Evolutionary conservation across 2,329 filamentous ascomycete genomes (phyloP), one percentile per base, ranked within the genome.

Genomic region (Alternaria longipes): DNA sequence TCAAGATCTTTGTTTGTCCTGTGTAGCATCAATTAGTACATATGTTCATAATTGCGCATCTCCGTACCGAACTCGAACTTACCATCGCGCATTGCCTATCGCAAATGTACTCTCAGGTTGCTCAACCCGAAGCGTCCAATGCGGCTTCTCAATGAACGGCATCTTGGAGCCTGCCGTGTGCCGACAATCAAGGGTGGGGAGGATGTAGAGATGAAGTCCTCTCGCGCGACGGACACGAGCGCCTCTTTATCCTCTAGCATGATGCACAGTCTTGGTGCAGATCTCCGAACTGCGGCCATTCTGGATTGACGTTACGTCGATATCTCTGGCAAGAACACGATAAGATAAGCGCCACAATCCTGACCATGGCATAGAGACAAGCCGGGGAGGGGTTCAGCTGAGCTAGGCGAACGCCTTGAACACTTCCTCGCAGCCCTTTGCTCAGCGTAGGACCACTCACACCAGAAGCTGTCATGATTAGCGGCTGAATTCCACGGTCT

Each of bases 1-100:
- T 85, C 84, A 6, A 85, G 75, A 69, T 85, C 84, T 65, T 78
- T 79, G 58, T 84, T 84, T 11, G 81, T 84, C 78, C 73, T 76
- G 45, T 38, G 7, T 38, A 50, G 8, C 46, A 38, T 26, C 8
- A 14, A 4, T 32, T 5, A 46, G 4, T 7, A 44, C 32, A 45
- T 20, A 3, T 32, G 9, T 46, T 26, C 22, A 54, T 55, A 36
- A 34, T 20, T 16, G 28, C 22, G 24, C 34, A 34, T 32, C 47
- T 47, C 28, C 20, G n/a, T 16, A 1, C 4, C 18, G 4, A 32
- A 41, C n/a, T 9, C 30, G 36, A 34, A 62, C 71, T 65, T 42
- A 78, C 76, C 76, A 79, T 68, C 76, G 63, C 42, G 67, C 58
- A 64, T 77, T 79, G 0, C 78, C 77, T 52, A 79, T 75, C 6